These are phyloP conservation scores for Parastagonospora avenae DNA, from an alignment of 2,329 filamentous ascomycete species.

Conservation along the genomic window DNA sequence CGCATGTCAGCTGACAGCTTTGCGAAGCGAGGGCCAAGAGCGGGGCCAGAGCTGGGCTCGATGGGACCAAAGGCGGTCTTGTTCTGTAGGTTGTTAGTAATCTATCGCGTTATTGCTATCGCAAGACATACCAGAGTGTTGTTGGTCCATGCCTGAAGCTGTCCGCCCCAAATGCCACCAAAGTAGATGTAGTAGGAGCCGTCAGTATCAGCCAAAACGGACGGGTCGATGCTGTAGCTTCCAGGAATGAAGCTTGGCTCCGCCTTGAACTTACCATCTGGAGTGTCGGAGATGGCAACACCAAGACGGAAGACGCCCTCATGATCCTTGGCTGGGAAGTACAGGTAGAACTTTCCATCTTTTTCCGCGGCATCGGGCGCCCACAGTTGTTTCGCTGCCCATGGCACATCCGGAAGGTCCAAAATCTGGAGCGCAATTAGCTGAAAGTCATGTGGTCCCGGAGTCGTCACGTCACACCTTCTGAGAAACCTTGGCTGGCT, in stretches of 20 bases:
- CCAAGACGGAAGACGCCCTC: slow-evolving; percentile 73
- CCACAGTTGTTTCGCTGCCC: slow-evolving; percentile 79
- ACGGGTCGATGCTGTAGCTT: slow-evolving; percentile 76
- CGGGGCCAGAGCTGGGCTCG: slow-evolving; percentile 45
- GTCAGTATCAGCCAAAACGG: slow-evolving; percentile 72
- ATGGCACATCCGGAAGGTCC: slow-evolving; percentile 63
- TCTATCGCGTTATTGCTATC: not conserved
- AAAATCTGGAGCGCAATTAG: slow-evolving; percentile 1
- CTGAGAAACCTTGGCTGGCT: slow-evolving; percentile 71
- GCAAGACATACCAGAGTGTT: slow-evolving; percentile 61
- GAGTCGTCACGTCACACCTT: slow-evolving; percentile 62
- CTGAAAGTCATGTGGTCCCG: not conserved
- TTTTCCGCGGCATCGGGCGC: slow-evolving; percentile 73
- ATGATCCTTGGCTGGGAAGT: slow-evolving; percentile 75
- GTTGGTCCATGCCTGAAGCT: slow-evolving; percentile 73
- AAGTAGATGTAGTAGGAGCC: slow-evolving; percentile 71
- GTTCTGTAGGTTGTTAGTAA: slow-evolving; percentile 15
- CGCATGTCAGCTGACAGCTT: slow-evolving; percentile 68
- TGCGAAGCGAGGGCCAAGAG: slow-evolving; percentile 69
- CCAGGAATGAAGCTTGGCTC: slow-evolving; percentile 68
- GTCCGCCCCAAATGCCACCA: slow-evolving; percentile 78
- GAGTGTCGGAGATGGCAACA: slow-evolving; percentile 66
- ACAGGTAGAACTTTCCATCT: slow-evolving; percentile 73
- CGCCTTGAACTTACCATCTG: slow-evolving; percentile 70
- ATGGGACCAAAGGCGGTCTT: slow-evolving; percentile 5